A percentile compares a stretch with the other conserved stretches of the same genome.
Evolutionary conservation across 2,329 filamentous ascomycete genomes (phyloP).

Genomic region (Colletotrichum liaoningense): DNA sequence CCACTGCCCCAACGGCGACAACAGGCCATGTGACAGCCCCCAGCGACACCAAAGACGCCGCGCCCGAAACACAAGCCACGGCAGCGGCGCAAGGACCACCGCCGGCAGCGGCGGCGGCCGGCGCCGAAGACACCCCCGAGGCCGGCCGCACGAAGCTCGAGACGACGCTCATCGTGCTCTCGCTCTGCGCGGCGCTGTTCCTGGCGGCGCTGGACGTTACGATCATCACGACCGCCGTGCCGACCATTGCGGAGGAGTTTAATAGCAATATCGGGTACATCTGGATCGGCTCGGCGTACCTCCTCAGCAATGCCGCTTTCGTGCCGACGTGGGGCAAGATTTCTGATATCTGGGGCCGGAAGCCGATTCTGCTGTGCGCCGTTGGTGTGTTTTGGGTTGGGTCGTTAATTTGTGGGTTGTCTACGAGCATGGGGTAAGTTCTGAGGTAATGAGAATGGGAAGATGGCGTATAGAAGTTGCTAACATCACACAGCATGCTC

Average conservation of each 20-base stretch:
- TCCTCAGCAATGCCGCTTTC: constrained; percentile 75
- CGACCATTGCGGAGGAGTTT: constrained; percentile 69
- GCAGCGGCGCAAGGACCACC: background rate
- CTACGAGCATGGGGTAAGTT: constrained; percentile 50
- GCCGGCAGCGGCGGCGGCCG: background rate
- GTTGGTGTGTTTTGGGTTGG: constrained; percentile 64
- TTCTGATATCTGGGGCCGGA: constrained; percentile 69
- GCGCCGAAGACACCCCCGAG: constrained; percentile 42
- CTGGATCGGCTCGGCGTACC: constrained; percentile 82
- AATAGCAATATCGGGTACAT: constrained; percentile 75
- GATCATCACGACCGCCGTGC: constrained; percentile 71
- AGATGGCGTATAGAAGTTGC: background rate
- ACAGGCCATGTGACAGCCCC: background rate
- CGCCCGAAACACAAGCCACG: background rate
- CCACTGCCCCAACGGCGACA: background rate
- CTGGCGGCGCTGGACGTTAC: constrained; percentile 63
- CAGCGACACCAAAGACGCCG: constrained; percentile 1
- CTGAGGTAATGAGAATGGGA: background rate
- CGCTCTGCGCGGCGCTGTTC: constrained; percentile 47
- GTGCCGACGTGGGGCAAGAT: constrained; percentile 78
- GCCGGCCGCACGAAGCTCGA: constrained; percentile 50
- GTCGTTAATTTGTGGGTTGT: constrained; percentile 60
- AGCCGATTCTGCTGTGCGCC: constrained; percentile 61
- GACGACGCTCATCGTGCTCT: constrained; percentile 41
- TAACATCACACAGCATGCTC: constrained; percentile 46